Percentiles rank a stretch among this genome's conserved stretches.
Evolutionary conservation across 768 basidiomycete genomes (phyloP).

Genomic region (Gymnopilus dilepis): DNA sequence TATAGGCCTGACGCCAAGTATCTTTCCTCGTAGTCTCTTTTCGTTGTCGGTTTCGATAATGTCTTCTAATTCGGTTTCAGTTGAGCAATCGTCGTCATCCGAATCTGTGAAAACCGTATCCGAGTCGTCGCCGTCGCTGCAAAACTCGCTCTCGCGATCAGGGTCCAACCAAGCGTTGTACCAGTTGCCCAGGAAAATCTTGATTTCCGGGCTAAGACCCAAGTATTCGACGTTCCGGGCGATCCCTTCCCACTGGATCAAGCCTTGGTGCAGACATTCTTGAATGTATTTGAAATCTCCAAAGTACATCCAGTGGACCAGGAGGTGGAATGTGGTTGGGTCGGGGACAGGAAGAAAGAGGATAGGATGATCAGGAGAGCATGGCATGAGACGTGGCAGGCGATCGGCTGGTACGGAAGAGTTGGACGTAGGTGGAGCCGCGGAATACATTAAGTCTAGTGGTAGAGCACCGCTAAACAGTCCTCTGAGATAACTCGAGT

Average conservation of each 20-base stretch:
- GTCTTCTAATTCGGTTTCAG: constrained; percentile 45
- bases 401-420: constrained; percentile 53
- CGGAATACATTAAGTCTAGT: constrained; percentile 56
- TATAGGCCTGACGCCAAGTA: constrained; percentile 45
- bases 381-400: constrained; percentile 72
- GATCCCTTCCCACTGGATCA: constrained; percentile 84
- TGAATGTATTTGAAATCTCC: constrained; percentile 71
- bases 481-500: constrained; percentile 73
- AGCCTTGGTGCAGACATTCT: constrained; percentile 64
- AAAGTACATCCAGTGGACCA: constrained; percentile 86
- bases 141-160: constrained; percentile 29
- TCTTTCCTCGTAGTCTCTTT: constrained; percentile 46
- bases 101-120: constrained; percentile 41
- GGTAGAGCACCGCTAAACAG: constrained; percentile 73
- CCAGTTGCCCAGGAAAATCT: constrained; percentile 77
- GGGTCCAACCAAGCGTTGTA: constrained; percentile 67
- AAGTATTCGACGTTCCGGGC: constrained; percentile 92
- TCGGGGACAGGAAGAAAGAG: constrained; percentile 80
- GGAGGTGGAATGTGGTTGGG: constrained; percentile 69
- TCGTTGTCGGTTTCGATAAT: constrained; percentile 39
- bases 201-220: constrained; percentile 75
- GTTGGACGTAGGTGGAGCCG: constrained; percentile 34
- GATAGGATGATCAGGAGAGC: constrained; percentile 67
- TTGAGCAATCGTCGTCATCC: constrained; percentile 41
- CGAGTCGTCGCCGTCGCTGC: constrained; percentile 43